phyloP scores from a whole-genome alignment of 176 grass and related monocot genomes.

The Triticum timopheevii region DNA sequence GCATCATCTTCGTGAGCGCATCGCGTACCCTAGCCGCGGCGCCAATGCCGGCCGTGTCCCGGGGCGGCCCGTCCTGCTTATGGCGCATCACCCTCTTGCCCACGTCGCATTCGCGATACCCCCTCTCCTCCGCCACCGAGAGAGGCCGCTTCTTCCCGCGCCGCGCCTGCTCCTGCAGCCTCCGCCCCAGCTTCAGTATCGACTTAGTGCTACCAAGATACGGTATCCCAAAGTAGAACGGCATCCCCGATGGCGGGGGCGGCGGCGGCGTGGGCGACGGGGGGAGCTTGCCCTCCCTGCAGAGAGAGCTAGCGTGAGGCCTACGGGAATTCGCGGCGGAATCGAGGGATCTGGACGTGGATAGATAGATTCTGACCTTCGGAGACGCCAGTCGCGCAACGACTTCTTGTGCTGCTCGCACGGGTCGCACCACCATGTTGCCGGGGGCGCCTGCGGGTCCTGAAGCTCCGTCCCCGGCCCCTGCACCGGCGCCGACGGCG shows the following conservation, averaged over 20 bases:
- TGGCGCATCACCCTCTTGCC: constrained; percentile 12
- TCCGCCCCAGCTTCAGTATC: not conserved
- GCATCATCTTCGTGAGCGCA: not conserved
- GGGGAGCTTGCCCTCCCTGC: not conserved
- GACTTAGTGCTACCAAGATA: not conserved
- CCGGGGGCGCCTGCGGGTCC: not conserved
- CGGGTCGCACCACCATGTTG: not conserved
- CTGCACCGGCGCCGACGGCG: not conserved
- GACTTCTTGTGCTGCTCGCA: not conserved
- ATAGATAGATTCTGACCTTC: not conserved
- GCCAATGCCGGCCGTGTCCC: too few relatives aligned
- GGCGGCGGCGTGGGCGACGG: too few relatives aligned
- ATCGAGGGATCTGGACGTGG: not conserved
- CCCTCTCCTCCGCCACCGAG: not conserved
- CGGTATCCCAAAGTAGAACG: too few relatives aligned
- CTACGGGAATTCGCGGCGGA: not conserved
- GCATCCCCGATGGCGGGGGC: too few relatives aligned
- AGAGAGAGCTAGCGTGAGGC: constrained; percentile 3
- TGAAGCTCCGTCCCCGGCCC: not conserved
- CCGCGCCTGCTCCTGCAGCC: not conserved
- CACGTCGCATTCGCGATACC: constrained; percentile 10
- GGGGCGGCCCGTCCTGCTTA: not conserved
- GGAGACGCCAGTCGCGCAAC: not conserved
- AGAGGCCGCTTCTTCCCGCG: not conserved
- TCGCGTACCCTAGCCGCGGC: not conserved